Evolutionary conservation across 768 basidiomycete species (phyloP), one percentile per base, ranked within the genome.

Genomic region (Leccinum obscurum): DNA sequence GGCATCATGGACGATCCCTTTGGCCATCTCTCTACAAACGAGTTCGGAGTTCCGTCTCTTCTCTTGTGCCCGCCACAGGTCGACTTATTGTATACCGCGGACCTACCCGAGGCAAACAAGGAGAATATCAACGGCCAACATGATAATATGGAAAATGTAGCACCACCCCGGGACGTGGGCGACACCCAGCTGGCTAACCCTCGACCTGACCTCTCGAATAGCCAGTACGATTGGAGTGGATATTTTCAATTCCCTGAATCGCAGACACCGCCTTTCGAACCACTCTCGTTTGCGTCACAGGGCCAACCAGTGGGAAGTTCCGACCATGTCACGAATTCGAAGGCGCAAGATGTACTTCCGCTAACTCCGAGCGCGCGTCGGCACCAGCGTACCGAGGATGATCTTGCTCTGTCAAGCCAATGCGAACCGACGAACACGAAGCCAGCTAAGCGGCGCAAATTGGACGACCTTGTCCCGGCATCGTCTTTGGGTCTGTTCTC

Each of bases 401-500:
- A 39, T 52, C 34, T 41, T 44, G 32, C 28, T 41, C 55, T 58
- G 7, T 39, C 44, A 30, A 52, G 37, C 22, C 55, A 58, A 52
- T 26, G 26, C 50, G 61, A 62, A 20, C 53, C 28, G 6, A 39
- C 58, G 11, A 17, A 46, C 8, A 35, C 50, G 30, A 63, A 54
- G 52, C 37, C 11, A 5, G 46, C 54, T 10, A 72, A 72, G 57
- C 71, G 72, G 28, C 66, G 66, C 55, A 72, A 61, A 57, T 56
- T 72, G n/a, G 62, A 73, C 46, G 52, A 63, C 44, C 61, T 63
- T 52, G 62, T 68, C 55, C 68, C 66, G 6, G 49, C 64, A 48
- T 68, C 72, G 48, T 64, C 72, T 30, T 66, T 55, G 35, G 72
- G 71, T 44, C 15, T 72, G 30, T 71, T 72, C 32, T 65, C 56